These are phyloP conservation scores for Xylaria longipes DNA, from an alignment of 495 filamentous ascomycete genomes.

Conservation along the genomic window DNA sequence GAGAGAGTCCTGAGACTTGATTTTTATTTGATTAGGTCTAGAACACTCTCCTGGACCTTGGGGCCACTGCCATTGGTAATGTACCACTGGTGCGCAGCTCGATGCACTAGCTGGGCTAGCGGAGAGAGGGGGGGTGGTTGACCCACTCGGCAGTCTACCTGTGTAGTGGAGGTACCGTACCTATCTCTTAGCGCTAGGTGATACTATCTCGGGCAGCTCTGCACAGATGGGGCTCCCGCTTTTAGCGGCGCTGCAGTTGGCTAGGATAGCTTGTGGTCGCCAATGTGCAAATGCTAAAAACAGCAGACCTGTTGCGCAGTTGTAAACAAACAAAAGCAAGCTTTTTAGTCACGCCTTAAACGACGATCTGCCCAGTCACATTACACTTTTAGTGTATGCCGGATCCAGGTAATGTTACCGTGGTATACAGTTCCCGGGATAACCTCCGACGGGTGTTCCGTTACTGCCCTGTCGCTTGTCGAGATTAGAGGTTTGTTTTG, in stretches of 20 bases:
- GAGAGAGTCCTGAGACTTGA: neutral
- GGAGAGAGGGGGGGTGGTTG: neutral
- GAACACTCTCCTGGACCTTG: neutral
- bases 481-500: constrained; percentile 4
- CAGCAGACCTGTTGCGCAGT: neutral
- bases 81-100: neutral
- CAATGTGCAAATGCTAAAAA: neutral
- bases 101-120: neutral
- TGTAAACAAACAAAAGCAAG: neutral
- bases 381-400: constrained; percentile 1
- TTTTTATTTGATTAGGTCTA: constrained; percentile 3
- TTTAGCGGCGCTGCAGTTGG: constrained; percentile 24
- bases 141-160: constrained; percentile 19
- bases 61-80: neutral
- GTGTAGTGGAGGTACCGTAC: constrained; percentile 1
- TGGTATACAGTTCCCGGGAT: constrained; percentile 18
- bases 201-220: constrained; percentile 13
- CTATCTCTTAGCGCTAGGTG: constrained; percentile 6
- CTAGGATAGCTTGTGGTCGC: neutral
- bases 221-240: constrained; percentile 26
- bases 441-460: neutral
- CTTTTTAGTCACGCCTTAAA: neutral
- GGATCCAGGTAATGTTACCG: neutral
- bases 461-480: constrained; percentile 5
- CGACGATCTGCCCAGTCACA: neutral